Conservation (phyloP, 371 early-diverging fungal genomes). For the Massospora cicadina region DNA sequence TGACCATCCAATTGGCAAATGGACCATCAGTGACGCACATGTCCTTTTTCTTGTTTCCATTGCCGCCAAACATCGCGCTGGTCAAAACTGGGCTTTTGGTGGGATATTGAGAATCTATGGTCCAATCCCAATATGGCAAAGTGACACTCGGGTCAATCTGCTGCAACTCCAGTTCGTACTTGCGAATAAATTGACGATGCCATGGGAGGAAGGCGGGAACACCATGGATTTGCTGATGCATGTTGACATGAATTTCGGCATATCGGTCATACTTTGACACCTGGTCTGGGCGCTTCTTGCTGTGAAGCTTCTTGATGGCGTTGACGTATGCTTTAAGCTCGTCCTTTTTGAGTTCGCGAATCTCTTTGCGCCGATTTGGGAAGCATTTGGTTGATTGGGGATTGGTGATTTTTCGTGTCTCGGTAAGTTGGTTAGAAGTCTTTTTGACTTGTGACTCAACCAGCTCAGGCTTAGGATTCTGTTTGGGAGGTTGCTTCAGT, state of each 20-base stretch:
- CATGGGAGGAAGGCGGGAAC: slow-evolving; percentile 18
- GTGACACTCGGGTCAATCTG: slow-evolving; percentile 11
- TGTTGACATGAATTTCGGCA: not conserved
- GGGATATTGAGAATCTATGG: slow-evolving; percentile 9
- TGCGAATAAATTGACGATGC: slow-evolving; percentile 18
- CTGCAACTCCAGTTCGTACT: slow-evolving; percentile 19
- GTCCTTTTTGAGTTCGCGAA: not conserved
- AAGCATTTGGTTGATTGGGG: too few relatives aligned
- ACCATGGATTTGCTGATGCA: not conserved
- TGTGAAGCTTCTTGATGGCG: not conserved
- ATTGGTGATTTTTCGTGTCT: too few relatives aligned
- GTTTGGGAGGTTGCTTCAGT: too few relatives aligned
- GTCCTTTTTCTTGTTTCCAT: not conserved
- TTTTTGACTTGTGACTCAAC: too few relatives aligned
- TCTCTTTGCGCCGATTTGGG: not conserved
- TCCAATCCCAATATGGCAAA: slow-evolving; percentile 16
- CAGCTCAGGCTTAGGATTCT: too few relatives aligned
- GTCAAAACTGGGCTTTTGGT: not conserved
- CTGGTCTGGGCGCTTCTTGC: not conserved
- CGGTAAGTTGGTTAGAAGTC: too few relatives aligned
- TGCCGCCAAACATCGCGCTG: slow-evolving; percentile 7
- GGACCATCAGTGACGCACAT: slow-evolving; percentile 10
- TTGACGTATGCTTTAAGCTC: not conserved
- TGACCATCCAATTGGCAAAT: not conserved
- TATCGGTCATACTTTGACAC: slow-evolving; percentile 5